A percentile compares a stretch with the other conserved stretches of the same genome.
phyloP scores from a whole-genome alignment of 345 rosid species.

The Punica granatum region DNA sequence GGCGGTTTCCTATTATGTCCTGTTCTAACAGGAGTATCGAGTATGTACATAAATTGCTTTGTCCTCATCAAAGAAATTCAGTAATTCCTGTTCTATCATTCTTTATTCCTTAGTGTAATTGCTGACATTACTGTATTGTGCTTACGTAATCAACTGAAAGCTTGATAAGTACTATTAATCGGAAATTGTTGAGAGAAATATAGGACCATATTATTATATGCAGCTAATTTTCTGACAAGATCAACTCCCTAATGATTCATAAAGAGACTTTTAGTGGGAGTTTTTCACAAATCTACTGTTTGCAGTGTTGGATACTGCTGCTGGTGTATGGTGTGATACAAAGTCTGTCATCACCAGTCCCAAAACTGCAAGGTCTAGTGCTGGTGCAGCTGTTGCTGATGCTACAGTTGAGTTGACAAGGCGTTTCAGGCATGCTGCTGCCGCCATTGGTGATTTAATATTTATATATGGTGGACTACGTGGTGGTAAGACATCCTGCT shows the following conservation, averaged over 20 bases:
- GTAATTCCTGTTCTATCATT: neutral
- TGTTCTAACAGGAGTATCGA: neutral
- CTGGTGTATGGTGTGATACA: constrained; percentile 99
- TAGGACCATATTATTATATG: neutral
- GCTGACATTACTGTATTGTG: neutral
- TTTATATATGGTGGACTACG: constrained; percentile 97
- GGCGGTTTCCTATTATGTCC: neutral
- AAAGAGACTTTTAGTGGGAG: neutral
- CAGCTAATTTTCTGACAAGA: neutral
- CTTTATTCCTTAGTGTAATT: neutral
- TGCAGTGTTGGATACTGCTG: constrained; percentile 97
- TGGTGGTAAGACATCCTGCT: constrained; percentile 62
- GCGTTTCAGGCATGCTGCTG: constrained; percentile 99
- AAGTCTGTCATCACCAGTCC: constrained; percentile 96
- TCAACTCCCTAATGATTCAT: neutral
- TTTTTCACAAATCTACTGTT: neutral
- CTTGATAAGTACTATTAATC: neutral
- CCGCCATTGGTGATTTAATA: constrained; percentile 91
- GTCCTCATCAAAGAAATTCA: neutral
- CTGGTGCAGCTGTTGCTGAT: constrained; percentile 97
- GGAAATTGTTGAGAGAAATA: neutral
- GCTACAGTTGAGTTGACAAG: constrained; percentile 94
- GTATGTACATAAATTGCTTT: neutral
- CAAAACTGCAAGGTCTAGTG: constrained; percentile 84
- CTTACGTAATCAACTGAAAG: neutral